Evolutionary conservation across 768 basidiomycete species (phyloP), one percentile per base, ranked within the genome.

Genomic region (Tylopilus subfusipes): DNA sequence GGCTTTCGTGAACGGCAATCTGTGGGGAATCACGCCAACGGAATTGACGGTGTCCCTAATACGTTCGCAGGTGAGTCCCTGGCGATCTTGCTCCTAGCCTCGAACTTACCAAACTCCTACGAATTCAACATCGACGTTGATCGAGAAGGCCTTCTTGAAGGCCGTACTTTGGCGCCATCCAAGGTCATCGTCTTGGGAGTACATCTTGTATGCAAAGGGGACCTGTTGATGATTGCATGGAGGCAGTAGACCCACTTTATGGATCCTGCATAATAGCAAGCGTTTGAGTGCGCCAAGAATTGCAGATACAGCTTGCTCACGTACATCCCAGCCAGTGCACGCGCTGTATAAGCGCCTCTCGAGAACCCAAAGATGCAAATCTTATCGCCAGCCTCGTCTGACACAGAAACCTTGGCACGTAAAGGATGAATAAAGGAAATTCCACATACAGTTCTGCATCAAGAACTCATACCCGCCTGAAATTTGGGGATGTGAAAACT

Each of bases 311-410:
- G 4, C 10, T 16, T 8, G 25, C n/a, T 36, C 58, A 54, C 78
- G 66, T 52, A 80, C 87, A 90, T 90, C 52, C 88, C 88, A 14
- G 83, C 86, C 16, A 88, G 73, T 3, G 85, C 86, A 44, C 88
- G 79, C 21, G 81, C 80, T 21, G 86, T 85, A 58, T 81, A 90
- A 39, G 86, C 86, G n/a, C 88, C 88, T 52, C 90, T 75, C 4
- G 88, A 90, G 67, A 90, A 90, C 1, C 88, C 90, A 63, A 92
- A 91, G 5, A 93, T 74, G 64, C 80, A 90, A 6, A 93, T 86
- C 58, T 82, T 85, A 68, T 92, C 89, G 0, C 83, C 85, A 19
- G 77, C 76, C 33, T 80, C 72, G 52, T 87, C 85, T 87, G 21
- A n/a, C 19, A 48, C n/a, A 50, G 18, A 1, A 6, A 22, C 0